Evolutionary conservation across 768 basidiomycete genomes (phyloP), one percentile per base, ranked within the genome.

Genomic region (Suillus weaverae): DNA sequence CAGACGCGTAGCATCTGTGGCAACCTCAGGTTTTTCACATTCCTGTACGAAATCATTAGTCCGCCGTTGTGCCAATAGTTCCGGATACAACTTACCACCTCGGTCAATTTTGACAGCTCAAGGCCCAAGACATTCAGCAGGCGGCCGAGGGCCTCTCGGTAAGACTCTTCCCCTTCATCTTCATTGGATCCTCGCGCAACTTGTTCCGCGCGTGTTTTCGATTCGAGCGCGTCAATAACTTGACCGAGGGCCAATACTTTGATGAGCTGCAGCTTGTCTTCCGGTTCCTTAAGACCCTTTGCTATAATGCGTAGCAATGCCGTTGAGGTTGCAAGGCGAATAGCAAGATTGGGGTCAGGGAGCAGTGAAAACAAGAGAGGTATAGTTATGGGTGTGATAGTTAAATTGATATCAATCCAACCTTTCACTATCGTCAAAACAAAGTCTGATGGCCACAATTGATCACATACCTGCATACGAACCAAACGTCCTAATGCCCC

Each of bases 331-430:
- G 95, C 90, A 36, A 95, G 79, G 36, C 95, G 91, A 70, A 99
- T 89, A 3, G 90, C 84, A 35, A 94, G 76, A 13, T 89, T 89
- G 0, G 85, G 78, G 71, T 95, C 91, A 18, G 89, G 89, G 44
- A 99, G 85, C 46, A 97, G 83, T 43, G 83, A 86, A 74, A 96
- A 95, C 51, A 97, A 83, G 41, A 99, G 80, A 6, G 91, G 89
- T 39, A 99, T 86, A 2, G 96, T 94, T 16, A 85, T 86, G 14
- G 92, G 93, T 2, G 96, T 98, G 65, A 99, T 91, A 14, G 97
- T 95, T 67, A 99, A 81, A 72, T 94, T 95, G 69, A 99, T 96
- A 72, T 99, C 97, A 69, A 99, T 91, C 97, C 97, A 99, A 16
- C 95, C 97, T 97, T 70, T 35, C 4, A 57, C 44, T 41, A 57